Evolutionary conservation across 768 basidiomycete genomes (phyloP).

Genomic region (Kwoniella sp.): DNA sequence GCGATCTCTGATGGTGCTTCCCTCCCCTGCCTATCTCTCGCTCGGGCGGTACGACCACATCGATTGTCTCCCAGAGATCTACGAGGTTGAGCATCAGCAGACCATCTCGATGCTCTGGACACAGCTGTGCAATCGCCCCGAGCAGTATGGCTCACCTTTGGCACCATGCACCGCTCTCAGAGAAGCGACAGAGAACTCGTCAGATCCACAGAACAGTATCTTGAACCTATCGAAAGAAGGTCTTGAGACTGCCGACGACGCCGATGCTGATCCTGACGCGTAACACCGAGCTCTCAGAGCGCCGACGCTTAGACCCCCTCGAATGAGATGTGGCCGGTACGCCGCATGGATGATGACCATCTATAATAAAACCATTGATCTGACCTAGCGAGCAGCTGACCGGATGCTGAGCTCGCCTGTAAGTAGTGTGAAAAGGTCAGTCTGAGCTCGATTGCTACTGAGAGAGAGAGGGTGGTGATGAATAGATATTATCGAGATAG

Average conservation of each 20-base stretch:
- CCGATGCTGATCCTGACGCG: no score
- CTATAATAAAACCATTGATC: not conserved
- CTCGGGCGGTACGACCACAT: slow-evolving; percentile 74
- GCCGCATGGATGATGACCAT: not conserved
- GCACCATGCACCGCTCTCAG: slow-evolving; percentile 68
- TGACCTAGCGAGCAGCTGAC: no score
- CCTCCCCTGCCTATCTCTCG: slow-evolving; percentile 68
- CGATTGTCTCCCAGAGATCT: slow-evolving; percentile 78
- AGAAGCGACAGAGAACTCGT: slow-evolving; percentile 79
- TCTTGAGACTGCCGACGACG: not conserved
- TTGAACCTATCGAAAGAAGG: slow-evolving; percentile 23
- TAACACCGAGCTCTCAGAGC: not conserved
- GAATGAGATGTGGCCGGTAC: not conserved
- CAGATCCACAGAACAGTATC: slow-evolving; percentile 84
- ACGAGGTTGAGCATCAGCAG: not conserved
- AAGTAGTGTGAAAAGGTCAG: no score
- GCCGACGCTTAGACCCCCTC: not conserved
- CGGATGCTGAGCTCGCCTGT: no score
- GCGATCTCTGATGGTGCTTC: slow-evolving; percentile 40
- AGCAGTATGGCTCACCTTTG: slow-evolving; percentile 60
- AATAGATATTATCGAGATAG: not conserved
- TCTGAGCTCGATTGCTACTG: not conserved
- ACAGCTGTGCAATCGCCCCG: not conserved
- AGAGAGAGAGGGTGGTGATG: not conserved
- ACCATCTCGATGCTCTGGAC: no score